Evolutionary conservation across 179 eudicot species (phyloP).

Genomic region (Heliamphora pulchella): DNA sequence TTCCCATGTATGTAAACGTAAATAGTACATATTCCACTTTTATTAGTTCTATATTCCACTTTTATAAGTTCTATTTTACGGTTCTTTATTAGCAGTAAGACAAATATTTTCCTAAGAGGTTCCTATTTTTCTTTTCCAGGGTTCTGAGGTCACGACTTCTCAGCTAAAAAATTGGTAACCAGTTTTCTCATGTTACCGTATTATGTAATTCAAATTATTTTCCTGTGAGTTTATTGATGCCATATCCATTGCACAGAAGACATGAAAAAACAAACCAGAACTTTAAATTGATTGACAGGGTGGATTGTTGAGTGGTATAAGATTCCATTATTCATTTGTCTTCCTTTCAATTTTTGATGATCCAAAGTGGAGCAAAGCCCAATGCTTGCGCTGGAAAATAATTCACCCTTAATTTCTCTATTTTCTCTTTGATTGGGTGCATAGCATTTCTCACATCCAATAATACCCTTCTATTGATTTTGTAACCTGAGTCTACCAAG

Average conservation of each 20-base stretch:
- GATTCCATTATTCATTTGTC: not conserved
- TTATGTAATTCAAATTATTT: not conserved
- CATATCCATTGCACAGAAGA: not conserved
- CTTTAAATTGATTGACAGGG: not conserved
- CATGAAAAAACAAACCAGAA: not conserved
- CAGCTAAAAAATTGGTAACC: slow-evolving; percentile 89
- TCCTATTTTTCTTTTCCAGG: slow-evolving; percentile 42
- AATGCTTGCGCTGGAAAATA: not conserved
- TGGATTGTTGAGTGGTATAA: not conserved
- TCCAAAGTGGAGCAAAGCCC: not conserved
- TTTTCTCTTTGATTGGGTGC: not conserved
- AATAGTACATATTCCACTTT: too few species aligned
- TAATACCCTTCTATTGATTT: not conserved
- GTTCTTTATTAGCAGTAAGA: slow-evolving; percentile 5
- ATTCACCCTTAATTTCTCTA: not conserved
- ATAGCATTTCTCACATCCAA: not conserved
- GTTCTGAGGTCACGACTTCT: slow-evolving; percentile 73
- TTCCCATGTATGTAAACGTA: slow-evolving; percentile 50
- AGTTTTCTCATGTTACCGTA: not conserved
- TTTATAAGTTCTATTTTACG: not conserved
- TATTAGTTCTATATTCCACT: too few species aligned
- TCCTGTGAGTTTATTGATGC: slow-evolving; percentile 3
- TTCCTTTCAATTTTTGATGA: not conserved
- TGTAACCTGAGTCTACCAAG: not conserved
- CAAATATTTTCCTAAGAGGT: slow-evolving; percentile 14